Conservation (phyloP, 116 monocot genomes). For the Trichopus zeylanicus region DNA sequence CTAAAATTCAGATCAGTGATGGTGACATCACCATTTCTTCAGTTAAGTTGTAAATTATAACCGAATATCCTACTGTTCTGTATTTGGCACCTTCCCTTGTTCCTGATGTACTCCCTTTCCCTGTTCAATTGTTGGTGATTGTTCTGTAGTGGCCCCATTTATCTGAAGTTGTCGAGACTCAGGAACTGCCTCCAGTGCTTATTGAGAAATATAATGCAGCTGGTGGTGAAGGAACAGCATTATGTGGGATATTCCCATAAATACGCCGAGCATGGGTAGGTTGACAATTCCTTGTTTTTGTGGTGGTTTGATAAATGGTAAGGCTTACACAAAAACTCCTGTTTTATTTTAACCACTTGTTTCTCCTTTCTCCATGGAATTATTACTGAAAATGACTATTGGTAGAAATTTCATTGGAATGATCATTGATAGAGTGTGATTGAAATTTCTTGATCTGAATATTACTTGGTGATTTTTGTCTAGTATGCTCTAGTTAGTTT, state of each 20-base stretch:
- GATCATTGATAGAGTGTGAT: too few species aligned
- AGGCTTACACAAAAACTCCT: slow-evolving; percentile 6
- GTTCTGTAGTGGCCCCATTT: slow-evolving; percentile 85
- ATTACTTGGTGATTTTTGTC: too few species aligned
- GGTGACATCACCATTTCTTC: too few species aligned
- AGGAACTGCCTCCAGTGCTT: slow-evolving; percentile 68
- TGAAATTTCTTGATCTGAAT: too few species aligned
- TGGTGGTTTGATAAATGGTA: slow-evolving; percentile 99
- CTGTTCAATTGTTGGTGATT: neutral
- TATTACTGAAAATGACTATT: too few species aligned
- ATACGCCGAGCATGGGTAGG: slow-evolving; percentile 90
- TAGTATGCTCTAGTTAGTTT: too few species aligned
- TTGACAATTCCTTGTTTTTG: slow-evolving; percentile 88
- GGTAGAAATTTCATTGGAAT: too few species aligned
- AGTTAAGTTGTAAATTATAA: too few species aligned
- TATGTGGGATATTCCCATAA: slow-evolving; percentile 93
- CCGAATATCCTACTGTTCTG: too few species aligned
- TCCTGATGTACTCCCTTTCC: neutral
- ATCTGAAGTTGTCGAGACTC: slow-evolving; percentile 66
- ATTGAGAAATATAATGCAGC: slow-evolving; percentile 81
- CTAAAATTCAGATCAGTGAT: too few species aligned
- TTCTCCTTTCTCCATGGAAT: too few species aligned
- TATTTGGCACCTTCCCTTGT: neutral
- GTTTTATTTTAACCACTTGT: neutral
- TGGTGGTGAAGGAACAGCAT: slow-evolving; percentile 93